Base-by-base conservation (phyloP, 2,329 filamentous ascomycete genomes). In the Didymella segeticola region DNA sequence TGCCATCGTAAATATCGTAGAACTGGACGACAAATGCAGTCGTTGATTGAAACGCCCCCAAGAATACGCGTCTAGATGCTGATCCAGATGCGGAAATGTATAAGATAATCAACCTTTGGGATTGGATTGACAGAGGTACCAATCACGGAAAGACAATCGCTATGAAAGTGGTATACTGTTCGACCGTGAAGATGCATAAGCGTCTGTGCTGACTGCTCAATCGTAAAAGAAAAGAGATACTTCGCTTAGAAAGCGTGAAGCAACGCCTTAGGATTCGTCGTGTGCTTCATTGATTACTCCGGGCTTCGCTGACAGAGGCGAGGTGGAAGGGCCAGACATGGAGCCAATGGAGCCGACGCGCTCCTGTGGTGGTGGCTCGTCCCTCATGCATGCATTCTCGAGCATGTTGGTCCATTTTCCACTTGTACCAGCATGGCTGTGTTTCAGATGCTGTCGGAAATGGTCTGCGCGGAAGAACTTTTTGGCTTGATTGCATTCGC, bases 371-470 rank as follows among this genome's bases (percentile, higher is more conserved):
- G 85, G 82, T 47, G 86, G 84, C 68, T 96, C 92, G 71, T 96
- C 93, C 74, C 93, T 87, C 91, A 98, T 96, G 78, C 95, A 99
- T 5, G 93, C 91, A 71, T 91, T 96, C 74, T 99, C 95, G 27
- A 99, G 82, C 83, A 96, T 93, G 75, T 98, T 98, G 11, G 95
- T 99, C 95, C 95, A 99, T 76, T 98, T 98, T 26, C 95, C 95
- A 75, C 92, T 97, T 0, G 91, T 93, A 29, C 95, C 95, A 30
- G 90, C 91, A 77, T 98, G 95, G 73, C 92, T 97, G 75, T 99
- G 95, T 80, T 98, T 99, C 53, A 99, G 81, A 77, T 99, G 95
- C 76, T 99, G 95, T 55, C 95, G 87, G 81, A 99, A 99, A 74
- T 99, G 95, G 75, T 99, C 95, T 27, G 95, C 95, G 30, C 95